Evolutionary conservation across 2,329 filamentous ascomycete genomes (phyloP), one percentile per base, ranked within the genome.

Genomic region (Monilinia fructigena): DNA sequence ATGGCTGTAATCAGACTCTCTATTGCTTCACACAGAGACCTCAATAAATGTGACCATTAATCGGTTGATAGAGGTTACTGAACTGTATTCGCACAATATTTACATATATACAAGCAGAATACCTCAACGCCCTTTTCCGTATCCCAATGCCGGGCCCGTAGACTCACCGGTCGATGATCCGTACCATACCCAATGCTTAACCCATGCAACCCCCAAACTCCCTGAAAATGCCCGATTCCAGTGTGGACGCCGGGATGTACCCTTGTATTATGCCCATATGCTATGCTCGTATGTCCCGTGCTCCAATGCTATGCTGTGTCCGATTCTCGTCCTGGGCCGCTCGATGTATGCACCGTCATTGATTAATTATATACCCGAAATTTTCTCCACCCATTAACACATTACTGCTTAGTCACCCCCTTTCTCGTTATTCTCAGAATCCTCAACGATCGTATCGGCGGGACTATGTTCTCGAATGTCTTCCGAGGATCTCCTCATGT

Each of bases 141-240:
- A 61, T 35, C 12, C 58, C 45, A 38, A 38, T 60, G 4, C 70
- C 67, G 71, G 69, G 71, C 70, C 70, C 69, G 69, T 72, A 71
- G 71, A 73, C 70, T n/a, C 72, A 48, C 56, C 70, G 67, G 68
- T 67, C 40, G 28, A 54, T 59, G 67, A 66, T 7, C 61, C 45
- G 61, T 66, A 35, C 55, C 50, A 18, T 31, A 42, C 38, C 56
- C 63, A 55, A 61, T 50, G 58, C 58, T 50, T 26, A 50, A 26
- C n/a, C 10, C 26, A 26, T 50, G 45, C 14, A 40, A 38, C 16
- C 10, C 28, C 20, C 26, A 12, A 61, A 50, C 45, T 38, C 58
- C 58, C 4, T 55, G 26, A 18, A 61, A 61, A 61, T 61, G 58
- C 58, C 31, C 5, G 31, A 38, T 50, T 38, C n/a, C 20, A 1